These are phyloP conservation scores for Candida corydali DNA, from an alignment of 805 yeast species.

Conservation along the genomic window DNA sequence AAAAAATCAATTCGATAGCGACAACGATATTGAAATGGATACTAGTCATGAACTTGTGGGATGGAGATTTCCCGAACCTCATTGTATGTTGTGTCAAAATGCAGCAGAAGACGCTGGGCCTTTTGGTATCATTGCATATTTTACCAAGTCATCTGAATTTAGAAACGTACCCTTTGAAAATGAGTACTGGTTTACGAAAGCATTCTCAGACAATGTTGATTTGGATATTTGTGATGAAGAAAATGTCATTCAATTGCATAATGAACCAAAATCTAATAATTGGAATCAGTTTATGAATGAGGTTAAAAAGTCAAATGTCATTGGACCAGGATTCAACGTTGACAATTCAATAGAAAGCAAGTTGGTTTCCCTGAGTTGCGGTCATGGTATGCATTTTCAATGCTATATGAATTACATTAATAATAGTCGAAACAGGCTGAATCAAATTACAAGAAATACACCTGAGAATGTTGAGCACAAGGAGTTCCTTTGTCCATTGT, in stretches of 20 bases:
- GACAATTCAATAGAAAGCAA: slow-evolving; percentile 36
- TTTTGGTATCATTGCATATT: slow-evolving; percentile 69
- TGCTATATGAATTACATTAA: slow-evolving; percentile 67
- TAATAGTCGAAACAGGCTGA: slow-evolving; percentile 51
- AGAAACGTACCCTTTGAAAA: slow-evolving; percentile 62
- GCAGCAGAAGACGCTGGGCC: slow-evolving; percentile 60
- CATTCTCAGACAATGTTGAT: slow-evolving; percentile 48
- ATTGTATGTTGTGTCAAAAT: slow-evolving; percentile 81
- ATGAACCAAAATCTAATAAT: slow-evolving; percentile 17
- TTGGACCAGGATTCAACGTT: slow-evolving; percentile 72
- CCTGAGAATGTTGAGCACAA: slow-evolving; percentile 70
- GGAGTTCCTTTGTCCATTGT: slow-evolving; percentile 85
- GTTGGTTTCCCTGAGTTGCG: slow-evolving; percentile 70
- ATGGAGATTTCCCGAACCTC: slow-evolving; percentile 71
- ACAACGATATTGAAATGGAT: slow-evolving; percentile 41
- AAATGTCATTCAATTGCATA: background rate
- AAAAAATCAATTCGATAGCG: slow-evolving; percentile 17
- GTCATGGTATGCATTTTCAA: slow-evolving; percentile 86
- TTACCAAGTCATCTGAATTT: slow-evolving; percentile 55
- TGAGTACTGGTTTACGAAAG: slow-evolving; percentile 60
- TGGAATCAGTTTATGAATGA: slow-evolving; percentile 37
- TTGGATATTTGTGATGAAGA: slow-evolving; percentile 30
- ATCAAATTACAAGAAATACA: slow-evolving; percentile 74
- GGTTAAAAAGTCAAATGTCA: slow-evolving; percentile 35
- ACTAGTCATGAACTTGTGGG: slow-evolving; percentile 29